These are phyloP conservation scores for Rutidosis leptorrhynchoides DNA, from an alignment of 129 eudicot genomes.

Conservation along the genomic window DNA sequence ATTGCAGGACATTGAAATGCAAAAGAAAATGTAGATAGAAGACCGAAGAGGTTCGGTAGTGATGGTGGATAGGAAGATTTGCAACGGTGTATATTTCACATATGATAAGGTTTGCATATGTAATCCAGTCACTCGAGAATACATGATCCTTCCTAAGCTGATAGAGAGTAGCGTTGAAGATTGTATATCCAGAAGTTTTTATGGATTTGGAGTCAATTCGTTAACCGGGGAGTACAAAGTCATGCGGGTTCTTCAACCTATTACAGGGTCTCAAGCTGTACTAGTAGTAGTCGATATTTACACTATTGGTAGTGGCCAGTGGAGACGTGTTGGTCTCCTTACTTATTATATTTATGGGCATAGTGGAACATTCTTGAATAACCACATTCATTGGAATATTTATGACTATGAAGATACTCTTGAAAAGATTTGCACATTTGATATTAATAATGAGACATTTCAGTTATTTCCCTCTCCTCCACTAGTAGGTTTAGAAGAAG, in stretches of 20 bases:
- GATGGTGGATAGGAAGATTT: too few species aligned
- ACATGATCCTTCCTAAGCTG: conserved; percentile 31
- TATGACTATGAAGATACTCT: not conserved
- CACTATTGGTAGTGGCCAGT: conserved; percentile 8
- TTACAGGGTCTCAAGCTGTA: not conserved
- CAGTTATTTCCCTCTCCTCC: conserved; percentile 24
- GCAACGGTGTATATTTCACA: too few species aligned
- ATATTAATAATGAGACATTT: conserved; percentile 29
- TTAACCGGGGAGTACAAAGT: not conserved
- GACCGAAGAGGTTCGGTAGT: too few species aligned
- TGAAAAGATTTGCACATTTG: not conserved
- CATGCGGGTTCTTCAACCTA: not conserved
- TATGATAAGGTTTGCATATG: conserved; percentile 24
- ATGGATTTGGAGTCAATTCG: not conserved
- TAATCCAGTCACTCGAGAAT: conserved; percentile 41
- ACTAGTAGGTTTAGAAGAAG: not conserved
- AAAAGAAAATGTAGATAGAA: too few species aligned
- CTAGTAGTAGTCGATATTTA: conserved; percentile 12
- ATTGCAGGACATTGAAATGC: too few species aligned
- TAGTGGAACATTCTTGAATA: not conserved
- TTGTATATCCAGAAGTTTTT: too few species aligned
- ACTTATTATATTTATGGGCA: not conserved
- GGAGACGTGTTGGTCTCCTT: conserved; percentile 7
- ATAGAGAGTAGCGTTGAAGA: too few species aligned
- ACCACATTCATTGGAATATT: not conserved